These are phyloP conservation scores for Neotropicomus parvogracilis DNA, from an alignment of 1,284 basidiomycete genomes.

Conservation along the genomic window DNA sequence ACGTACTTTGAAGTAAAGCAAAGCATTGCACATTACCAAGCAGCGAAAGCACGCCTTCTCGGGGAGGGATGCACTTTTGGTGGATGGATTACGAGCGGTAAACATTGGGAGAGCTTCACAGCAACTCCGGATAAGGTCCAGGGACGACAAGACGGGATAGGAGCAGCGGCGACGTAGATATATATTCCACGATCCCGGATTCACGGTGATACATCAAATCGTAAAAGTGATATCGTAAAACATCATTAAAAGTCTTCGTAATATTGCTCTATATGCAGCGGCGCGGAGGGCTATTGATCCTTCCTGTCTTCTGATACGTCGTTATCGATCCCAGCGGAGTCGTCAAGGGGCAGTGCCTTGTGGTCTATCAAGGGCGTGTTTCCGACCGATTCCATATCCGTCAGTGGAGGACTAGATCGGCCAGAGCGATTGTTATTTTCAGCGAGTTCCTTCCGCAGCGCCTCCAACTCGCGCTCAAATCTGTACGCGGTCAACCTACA, in stretches of 20 bases:
- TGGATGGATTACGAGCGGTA: constrained; percentile 60
- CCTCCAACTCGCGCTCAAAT: constrained; percentile 88
- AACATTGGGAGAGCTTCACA: constrained; percentile 50
- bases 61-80: constrained; percentile 44
- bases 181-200: constrained; percentile 2
- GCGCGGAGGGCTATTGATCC: constrained; percentile 16
- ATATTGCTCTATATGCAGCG: constrained; percentile 10
- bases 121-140: constrained; percentile 1
- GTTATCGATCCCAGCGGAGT: constrained; percentile 10
- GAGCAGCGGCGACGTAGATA: not conserved
- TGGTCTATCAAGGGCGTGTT: constrained; percentile 30
- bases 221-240: constrained; percentile 17
- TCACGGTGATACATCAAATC: constrained; percentile 11
- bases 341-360: constrained; percentile 22
- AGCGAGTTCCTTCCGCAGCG: constrained; percentile 80
- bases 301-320: constrained; percentile 26
- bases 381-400: constrained; percentile 37
- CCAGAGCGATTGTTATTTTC: constrained; percentile 53
- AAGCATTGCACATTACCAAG: constrained; percentile 40
- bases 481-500: constrained; percentile 37
- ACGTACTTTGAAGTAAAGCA: constrained; percentile 42
- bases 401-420: constrained; percentile 50
- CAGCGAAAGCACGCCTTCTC: constrained; percentile 44
- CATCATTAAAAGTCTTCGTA: constrained; percentile 14
- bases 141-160: not conserved